Base-by-base conservation (phyloP, 345 rosid genomes). In the Angophora floribunda region DNA sequence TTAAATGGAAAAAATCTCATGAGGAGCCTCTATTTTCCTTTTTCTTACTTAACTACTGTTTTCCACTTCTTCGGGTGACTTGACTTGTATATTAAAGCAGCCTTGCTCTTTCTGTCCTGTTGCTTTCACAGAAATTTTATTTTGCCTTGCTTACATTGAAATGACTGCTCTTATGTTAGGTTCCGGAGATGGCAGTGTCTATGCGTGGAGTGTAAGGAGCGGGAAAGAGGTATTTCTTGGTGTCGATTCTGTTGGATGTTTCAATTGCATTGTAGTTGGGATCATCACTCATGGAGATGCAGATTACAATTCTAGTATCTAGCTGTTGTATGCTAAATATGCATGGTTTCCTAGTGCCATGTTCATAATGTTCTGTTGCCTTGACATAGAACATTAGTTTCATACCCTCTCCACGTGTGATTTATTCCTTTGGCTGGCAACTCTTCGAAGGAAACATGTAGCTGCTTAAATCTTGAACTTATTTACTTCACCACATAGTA, bases 171-270 rank as follows among this genome's bases (percentile, higher is more conserved):
- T 36, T 36, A 87, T 91, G 65, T 87, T 93, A 97, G 98, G 99
- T 89, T 95, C 99, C 70, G 99, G 99, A 19, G 98, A 97, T 91
- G 98, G 99, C 24, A 93, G 96, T 87, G 95, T 95, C 36, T 96
- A 96, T 88, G 99, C 97, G n/a, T 96, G 99, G 99, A 93, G 95
- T 86, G 95, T 95, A 78, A 91, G 99, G 92, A 95, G 94, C 28
- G 99, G 98, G 67, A 96, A 97, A 93, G 97, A 96, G 91, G 99
- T 98, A 94, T 57, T 92, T 87, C 65, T 78, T 89, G 90, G 61
- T 88, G 57, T 88, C 78, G 85, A 50, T 87, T 51, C 49, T 19
- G 14, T 75, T 6, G 1, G 47, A 75, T 75, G 19, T 19, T 36
- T 75, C 49, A 75, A 41, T 75, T 75, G 49, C 9, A 41, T 19